These are phyloP conservation scores for Cercospora sp. DNA, from an alignment of 2,329 filamentous ascomycete genomes.

Conservation along the genomic window DNA sequence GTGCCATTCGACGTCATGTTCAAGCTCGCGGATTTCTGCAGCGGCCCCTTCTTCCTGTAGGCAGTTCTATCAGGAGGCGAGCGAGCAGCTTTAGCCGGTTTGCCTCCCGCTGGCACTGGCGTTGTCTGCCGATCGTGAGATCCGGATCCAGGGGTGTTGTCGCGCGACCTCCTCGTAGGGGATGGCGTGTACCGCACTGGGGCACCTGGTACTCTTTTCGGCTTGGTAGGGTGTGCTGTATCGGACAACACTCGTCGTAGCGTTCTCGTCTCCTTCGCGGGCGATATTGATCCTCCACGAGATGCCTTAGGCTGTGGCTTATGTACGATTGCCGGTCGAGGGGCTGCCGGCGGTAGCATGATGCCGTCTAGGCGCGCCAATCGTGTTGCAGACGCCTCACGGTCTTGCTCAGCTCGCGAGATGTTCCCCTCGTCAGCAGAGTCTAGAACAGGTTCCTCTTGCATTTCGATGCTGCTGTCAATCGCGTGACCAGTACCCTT, in stretches of 20 bases:
- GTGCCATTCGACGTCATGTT: slow-evolving; percentile 31
- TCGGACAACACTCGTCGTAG: slow-evolving; percentile 28
- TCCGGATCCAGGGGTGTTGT: slow-evolving; percentile 13
- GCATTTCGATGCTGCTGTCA: slow-evolving; percentile 8
- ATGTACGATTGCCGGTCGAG: background rate
- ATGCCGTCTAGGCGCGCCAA: slow-evolving; percentile 24
- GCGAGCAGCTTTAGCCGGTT: slow-evolving; percentile 7
- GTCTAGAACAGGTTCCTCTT: slow-evolving; percentile 12
- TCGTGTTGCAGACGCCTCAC: slow-evolving; percentile 21
- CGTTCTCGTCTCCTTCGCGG: slow-evolving; percentile 15
- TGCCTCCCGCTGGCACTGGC: background rate
- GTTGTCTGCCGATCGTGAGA: background rate
- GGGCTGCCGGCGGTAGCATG: slow-evolving; percentile 25
- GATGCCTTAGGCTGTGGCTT: background rate
- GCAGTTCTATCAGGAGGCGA: background rate
- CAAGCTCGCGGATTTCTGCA: slow-evolving; percentile 31
- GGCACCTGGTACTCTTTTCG: slow-evolving; percentile 31
- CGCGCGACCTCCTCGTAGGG: slow-evolving; percentile 25
- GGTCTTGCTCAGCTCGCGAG: background rate
- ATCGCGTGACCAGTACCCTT: background rate
- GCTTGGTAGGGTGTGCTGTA: slow-evolving; percentile 5
- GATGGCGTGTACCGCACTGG: slow-evolving; percentile 35
- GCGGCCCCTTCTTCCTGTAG: slow-evolving; percentile 21
- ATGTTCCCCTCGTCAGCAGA: background rate
- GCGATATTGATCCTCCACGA: background rate